phyloP scores from a whole-genome alignment of 495 filamentous ascomycete species.

The Penicillium dipodomyicola region DNA sequence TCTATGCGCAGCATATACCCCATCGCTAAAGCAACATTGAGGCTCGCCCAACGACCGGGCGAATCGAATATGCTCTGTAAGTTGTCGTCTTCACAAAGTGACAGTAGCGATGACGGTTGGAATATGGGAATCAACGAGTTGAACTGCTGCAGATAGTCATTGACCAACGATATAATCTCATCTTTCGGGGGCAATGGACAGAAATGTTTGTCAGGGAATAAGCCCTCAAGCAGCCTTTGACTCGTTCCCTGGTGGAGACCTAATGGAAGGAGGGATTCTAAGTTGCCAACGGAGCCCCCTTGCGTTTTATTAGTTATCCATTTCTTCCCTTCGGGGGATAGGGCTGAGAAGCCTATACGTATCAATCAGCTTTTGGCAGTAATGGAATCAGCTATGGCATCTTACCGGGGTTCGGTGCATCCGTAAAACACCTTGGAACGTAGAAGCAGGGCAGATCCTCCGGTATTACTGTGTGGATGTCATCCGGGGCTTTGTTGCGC shows the following conservation, averaged over 20 bases:
- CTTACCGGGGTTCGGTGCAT: not conserved
- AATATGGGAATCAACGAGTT: not conserved
- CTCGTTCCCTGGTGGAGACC: not conserved
- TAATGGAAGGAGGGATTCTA: not conserved
- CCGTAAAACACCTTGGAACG: not conserved
- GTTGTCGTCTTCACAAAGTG: not conserved
- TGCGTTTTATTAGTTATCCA: not conserved
- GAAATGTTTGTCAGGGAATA: not conserved
- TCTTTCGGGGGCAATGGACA: not conserved
- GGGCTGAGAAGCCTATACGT: not conserved
- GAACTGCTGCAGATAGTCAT: not conserved
- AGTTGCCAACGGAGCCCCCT: not conserved
- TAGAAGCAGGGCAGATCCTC: not conserved
- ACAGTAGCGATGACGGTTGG: not conserved
- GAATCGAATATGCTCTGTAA: not conserved
- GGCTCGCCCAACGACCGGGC: not conserved
- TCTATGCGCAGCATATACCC: not conserved
- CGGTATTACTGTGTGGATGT: not conserved
- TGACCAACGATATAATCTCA: not conserved
- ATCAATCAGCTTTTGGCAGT: not conserved
- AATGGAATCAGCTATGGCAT: not conserved
- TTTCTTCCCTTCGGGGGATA: not conserved
- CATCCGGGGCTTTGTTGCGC: not conserved
- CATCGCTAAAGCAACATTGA: not conserved
- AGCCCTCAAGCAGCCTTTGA: not conserved